Evolutionary conservation across 1,139 yeast species (phyloP).

Genomic region (Blastobotrys capitulatus): DNA sequence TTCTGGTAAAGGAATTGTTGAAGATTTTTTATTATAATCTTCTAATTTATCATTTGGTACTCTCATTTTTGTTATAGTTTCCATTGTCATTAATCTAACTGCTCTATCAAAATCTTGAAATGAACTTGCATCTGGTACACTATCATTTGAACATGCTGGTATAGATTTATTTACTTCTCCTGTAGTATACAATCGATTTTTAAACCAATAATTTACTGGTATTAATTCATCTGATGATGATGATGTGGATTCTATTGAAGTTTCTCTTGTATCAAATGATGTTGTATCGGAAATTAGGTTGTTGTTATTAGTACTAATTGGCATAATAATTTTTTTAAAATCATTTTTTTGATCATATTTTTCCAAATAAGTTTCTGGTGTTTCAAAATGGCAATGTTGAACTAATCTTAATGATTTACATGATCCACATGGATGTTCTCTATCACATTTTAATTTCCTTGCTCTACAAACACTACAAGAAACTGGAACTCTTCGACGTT

Average conservation of each 20-base stretch:
- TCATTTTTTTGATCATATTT: background rate
- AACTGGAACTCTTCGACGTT: constrained; percentile 21
- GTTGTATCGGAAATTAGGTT: background rate
- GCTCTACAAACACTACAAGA: constrained; percentile 24
- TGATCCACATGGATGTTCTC: constrained; percentile 23
- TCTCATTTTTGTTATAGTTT: background rate
- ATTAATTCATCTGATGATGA: too few species aligned
- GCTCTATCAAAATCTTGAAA: background rate
- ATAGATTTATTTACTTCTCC: background rate
- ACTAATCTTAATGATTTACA: constrained; percentile 18
- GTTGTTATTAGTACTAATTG: background rate
- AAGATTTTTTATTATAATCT: background rate
- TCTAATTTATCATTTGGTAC: background rate
- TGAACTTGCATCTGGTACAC: background rate
- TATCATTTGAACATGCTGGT: background rate
- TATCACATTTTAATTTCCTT: constrained; percentile 25
- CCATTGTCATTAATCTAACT: background rate
- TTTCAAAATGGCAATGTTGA: constrained; percentile 19
- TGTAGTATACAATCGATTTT: background rate
- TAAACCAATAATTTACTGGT: background rate
- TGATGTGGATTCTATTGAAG: too few species aligned
- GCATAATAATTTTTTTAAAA: background rate
- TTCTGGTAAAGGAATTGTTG: background rate
- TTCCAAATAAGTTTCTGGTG: constrained; percentile 6
- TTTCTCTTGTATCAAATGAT: too few species aligned